Base-by-base conservation (phyloP, 2,329 filamentous ascomycete genomes). In the Nemania abortiva region DNA sequence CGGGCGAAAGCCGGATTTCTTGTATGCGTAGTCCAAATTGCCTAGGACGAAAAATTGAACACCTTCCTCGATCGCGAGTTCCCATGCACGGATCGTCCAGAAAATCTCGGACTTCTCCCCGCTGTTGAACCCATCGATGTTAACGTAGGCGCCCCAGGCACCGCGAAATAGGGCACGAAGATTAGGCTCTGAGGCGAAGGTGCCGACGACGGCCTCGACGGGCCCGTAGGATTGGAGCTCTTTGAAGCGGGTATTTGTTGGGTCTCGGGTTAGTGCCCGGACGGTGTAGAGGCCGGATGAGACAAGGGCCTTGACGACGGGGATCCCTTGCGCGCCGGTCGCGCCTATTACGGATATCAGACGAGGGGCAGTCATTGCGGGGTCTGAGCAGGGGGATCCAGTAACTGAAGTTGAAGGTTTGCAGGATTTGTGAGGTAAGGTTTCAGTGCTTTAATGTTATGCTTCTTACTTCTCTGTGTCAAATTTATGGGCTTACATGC, bases 31-130 rank as follows among this genome's bases (percentile, higher is more conserved):
- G 10, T 64, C 61, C 27, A 64, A 15, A 31, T 64, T 64, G 7
- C 61, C 61, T 6, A 49, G 31, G 11, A 64, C 45, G 52, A 57
- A 64, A 11, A 64, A 29, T 13, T 57, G 61, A 2, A 64, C 52
- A n/a, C 61, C 61, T 22, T 56, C 61, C 22, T 64, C 61, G 6
- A 64, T 64, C 7, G 61, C 61, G 6, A 64, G 39, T 29, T 64
- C 61, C 61, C 61, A 64, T 13, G 61, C 61, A n/a, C 61, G 61
- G 20, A 64, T 64, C 2, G 61, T 64, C 61, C 61, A 64, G 39
- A 64, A 64, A 11, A 57, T 57, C 13, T 64, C 61, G 3, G 39
- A 24, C 54, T 64, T 64, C 39, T 64, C 61, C 3, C 61, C 61
- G 27, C 61, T 64, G 39, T 64, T 64, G 15, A 64, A 64, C 11